These are phyloP conservation scores for Tulasnella sp. DNA, from an alignment of 768 basidiomycete genomes.

Conservation along the genomic window DNA sequence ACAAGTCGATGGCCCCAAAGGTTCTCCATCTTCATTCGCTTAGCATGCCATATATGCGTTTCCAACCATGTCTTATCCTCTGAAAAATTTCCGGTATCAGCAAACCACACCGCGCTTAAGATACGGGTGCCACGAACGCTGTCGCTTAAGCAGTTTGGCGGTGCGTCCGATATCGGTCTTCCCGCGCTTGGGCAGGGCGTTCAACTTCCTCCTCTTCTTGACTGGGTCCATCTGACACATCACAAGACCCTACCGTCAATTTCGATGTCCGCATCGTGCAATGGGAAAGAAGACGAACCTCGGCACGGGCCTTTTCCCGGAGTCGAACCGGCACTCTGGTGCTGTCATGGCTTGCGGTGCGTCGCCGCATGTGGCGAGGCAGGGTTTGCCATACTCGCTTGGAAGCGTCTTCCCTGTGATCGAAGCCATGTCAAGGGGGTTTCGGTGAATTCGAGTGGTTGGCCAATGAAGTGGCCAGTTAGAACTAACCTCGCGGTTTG, in stretches of 20 bases:
- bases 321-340: slow-evolving; percentile 83
- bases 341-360: slow-evolving; percentile 93
- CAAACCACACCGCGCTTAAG: neutral
- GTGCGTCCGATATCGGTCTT: slow-evolving; percentile 57
- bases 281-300: slow-evolving; percentile 50
- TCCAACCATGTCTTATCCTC: slow-evolving; percentile 90
- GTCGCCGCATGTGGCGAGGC: slow-evolving; percentile 82
- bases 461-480: neutral
- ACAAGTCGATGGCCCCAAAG: slow-evolving; percentile 91
- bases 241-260: neutral
- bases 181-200: slow-evolving; percentile 57
- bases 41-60: slow-evolving; percentile 96
- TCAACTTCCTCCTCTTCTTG: slow-evolving; percentile 41
- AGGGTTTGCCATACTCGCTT: slow-evolving; percentile 89
- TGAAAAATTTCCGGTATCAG: slow-evolving; percentile 36
- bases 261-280: neutral
- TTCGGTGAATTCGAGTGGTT: neutral
- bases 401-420: slow-evolving; percentile 59
- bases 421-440: neutral
- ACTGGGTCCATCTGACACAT: slow-evolving; percentile 52
- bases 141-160: slow-evolving; percentile 62
- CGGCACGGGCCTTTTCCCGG: slow-evolving; percentile 73
- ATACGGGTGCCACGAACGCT: slow-evolving; percentile 50
- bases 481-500: slow-evolving; percentile 61
- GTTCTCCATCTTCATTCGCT: slow-evolving; percentile 91